Conservation (phyloP, 164 flowering plant genomes). For the Magnolia kwangsiensis region DNA sequence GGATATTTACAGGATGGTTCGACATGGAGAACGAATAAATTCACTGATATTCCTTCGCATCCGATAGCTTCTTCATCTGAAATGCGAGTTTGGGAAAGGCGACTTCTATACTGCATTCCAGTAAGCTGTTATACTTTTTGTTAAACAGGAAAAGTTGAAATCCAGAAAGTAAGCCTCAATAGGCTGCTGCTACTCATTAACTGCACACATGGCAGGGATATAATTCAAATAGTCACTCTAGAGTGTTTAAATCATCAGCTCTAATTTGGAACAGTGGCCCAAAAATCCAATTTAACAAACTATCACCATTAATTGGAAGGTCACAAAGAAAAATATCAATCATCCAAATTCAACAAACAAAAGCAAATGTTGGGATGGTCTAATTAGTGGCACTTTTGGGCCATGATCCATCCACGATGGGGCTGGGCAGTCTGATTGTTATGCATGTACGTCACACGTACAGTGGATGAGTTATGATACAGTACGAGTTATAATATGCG, state of each 20-base stretch:
- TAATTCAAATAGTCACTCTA: neutral
- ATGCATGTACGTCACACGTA: neutral
- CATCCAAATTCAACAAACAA: neutral
- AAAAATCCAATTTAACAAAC: neutral
- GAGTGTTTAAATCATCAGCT: neutral
- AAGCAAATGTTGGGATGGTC: too few species aligned
- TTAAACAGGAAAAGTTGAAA: neutral
- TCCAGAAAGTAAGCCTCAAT: neutral
- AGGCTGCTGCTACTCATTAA: neutral
- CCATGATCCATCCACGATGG: too few species aligned
- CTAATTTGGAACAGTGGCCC: neutral
- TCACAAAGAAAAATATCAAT: neutral
- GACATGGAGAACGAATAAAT: constrained; percentile 85
- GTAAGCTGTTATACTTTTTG: constrained; percentile 26
- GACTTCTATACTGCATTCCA: constrained; percentile 69
- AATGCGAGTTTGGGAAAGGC: constrained; percentile 78
- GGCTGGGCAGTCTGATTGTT: neutral
- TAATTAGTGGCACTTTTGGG: too few species aligned
- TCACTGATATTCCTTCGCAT: constrained; percentile 47
- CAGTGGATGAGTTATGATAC: neutral
- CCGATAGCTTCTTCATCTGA: constrained; percentile 53
- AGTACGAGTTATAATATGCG: neutral
- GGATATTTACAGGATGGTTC: constrained; percentile 51
- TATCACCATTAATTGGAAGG: neutral
- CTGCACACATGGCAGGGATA: neutral